Evolutionary conservation across 345 rosid genomes (phyloP), one percentile per base, ranked within the genome.

Genomic region (Dipteronia dyeriana): DNA sequence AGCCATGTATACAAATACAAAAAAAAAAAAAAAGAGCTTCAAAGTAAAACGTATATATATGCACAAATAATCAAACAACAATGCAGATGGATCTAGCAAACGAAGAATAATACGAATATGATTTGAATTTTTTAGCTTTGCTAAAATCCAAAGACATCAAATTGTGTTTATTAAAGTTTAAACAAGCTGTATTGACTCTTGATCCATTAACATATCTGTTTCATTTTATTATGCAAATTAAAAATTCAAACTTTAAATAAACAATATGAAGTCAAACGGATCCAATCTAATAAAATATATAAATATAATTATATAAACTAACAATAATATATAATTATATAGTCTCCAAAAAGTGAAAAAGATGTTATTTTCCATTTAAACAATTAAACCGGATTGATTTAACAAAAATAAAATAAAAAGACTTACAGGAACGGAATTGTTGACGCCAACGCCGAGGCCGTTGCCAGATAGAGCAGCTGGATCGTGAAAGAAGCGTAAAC

Each of bases 391-490:
- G 11, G 12, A 9, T 11, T 61, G 6, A 23, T 22, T 26, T 4
- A n/a, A 20, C n/a, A 19, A 34, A 31, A 31, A 31, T 31, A 34
- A 34, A 34, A 34, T 4, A 39, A 7, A 23, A 0, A 71, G 47
- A 80, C 83, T 79, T 72, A 86, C 94, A 6, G 91, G 92, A 73
- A 84, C 79, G 53, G 92, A 84, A 85, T 89, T 82, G 66, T 84
- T 79, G 63, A 83, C 79, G 68, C 81, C 78, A 63, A 82, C 41
- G 61, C 77, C 80, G 81, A 82, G 31, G 61, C 77, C 80, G 81
- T 73, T 53, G 76, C 60, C 14, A 23, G 85, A 80, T 7, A 84
- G 72, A 75, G 79, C 80, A 49, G 76, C 73, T 59, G 83, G 31
- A 82, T 29, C 47, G 34, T 5, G 67, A n/a, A 78, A 65, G 79